phyloP scores from a whole-genome alignment of 1,284 basidiomycete genomes.

The Hemileia vastatrix region DNA sequence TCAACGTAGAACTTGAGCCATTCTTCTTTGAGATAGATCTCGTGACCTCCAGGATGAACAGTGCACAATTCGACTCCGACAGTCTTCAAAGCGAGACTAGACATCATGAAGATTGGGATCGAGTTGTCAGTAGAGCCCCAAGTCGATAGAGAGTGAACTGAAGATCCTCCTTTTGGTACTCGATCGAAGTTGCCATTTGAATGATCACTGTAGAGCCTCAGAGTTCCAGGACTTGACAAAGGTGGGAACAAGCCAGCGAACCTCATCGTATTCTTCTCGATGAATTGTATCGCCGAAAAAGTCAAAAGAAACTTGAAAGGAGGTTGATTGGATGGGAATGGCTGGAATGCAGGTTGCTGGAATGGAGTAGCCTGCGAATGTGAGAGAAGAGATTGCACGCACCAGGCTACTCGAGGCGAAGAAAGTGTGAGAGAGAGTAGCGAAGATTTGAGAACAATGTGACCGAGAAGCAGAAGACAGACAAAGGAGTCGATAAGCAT shows the following conservation, averaged over 20 bases:
- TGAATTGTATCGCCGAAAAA: too few species aligned
- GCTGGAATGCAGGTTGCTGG: too few species aligned
- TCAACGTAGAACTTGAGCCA: background rate
- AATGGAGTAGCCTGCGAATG: too few species aligned
- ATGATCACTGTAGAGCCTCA: background rate
- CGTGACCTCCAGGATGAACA: background rate
- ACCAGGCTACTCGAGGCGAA: background rate
- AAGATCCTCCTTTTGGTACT: background rate
- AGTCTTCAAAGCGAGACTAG: background rate
- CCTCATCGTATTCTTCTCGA: too few species aligned
- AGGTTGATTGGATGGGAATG: too few species aligned
- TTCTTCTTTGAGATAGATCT: background rate
- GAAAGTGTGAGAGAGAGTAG: too few species aligned
- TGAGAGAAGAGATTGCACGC: background rate
- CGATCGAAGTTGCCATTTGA: background rate
- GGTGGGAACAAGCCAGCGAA: too few species aligned
- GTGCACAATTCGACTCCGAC: background rate
- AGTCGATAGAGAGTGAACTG: background rate
- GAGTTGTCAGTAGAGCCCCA: background rate
- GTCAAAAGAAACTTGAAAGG: too few species aligned
- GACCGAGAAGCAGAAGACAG: background rate
- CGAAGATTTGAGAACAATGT: too few species aligned
- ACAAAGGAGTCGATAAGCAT: background rate
- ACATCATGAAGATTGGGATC: background rate
- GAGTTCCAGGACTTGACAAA: background rate